Evolutionary conservation across 805 yeast genomes (phyloP).

Genomic region (Lachancea meyersii): DNA sequence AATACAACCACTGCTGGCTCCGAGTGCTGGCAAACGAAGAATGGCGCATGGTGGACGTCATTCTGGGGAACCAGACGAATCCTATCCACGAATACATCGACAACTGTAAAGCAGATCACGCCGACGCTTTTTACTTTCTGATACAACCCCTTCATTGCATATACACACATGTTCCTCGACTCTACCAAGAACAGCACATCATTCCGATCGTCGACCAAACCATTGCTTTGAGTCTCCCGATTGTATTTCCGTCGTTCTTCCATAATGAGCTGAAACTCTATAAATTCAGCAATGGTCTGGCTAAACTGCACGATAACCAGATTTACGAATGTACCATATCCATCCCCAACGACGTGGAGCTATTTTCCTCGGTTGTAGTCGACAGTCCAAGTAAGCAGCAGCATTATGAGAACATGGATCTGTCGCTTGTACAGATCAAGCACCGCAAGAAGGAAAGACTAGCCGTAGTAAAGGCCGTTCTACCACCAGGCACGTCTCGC

Average conservation of each 20-base stretch:
- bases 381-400: conserved; percentile 38
- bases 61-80: conserved; percentile 54
- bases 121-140: conserved; percentile 62
- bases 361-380: conserved; percentile 50
- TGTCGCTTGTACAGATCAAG: conserved; percentile 70
- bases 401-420: conserved; percentile 32
- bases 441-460: conserved; percentile 56
- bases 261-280: conserved; percentile 50
- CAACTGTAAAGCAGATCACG: conserved; percentile 26
- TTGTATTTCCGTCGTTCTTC: conserved; percentile 78
- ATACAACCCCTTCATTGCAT: conserved; percentile 69
- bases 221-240: conserved; percentile 74
- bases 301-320: conserved; percentile 68
- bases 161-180: conserved; percentile 81
- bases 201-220: conserved; percentile 76
- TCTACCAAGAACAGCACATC: conserved; percentile 75
- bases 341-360: conserved; percentile 65
- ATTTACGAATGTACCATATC: conserved; percentile 70
- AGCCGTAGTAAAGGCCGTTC: conserved; percentile 71
- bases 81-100: conserved; percentile 41
- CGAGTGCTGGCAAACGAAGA: conserved; percentile 68
- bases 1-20: conserved; percentile 85
- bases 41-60: conserved; percentile 74
- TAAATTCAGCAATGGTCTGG: conserved; percentile 70
- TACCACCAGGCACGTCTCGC: conserved; percentile 61